Percentiles rank a stretch among this genome's conserved stretches.
Evolutionary conservation across 2,329 filamentous ascomycete species (phyloP).

Genomic region (Magnaporthales sp.): DNA sequence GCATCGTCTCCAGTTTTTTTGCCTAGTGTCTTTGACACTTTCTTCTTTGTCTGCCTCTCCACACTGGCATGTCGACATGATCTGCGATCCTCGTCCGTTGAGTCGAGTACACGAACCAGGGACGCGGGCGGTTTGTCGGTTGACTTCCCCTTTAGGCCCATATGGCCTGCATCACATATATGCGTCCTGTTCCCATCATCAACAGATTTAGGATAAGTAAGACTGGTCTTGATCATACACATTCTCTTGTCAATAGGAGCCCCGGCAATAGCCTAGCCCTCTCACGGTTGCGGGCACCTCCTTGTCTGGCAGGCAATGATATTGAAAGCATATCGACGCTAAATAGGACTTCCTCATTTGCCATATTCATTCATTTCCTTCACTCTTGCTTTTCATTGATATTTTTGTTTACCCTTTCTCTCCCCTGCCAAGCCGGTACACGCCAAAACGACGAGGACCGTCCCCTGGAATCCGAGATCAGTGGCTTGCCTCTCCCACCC

Average conservation of each 20-base stretch:
- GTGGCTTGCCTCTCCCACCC: not conserved
- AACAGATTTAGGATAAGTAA: not conserved
- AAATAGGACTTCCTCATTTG: not conserved
- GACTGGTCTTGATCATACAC: not conserved
- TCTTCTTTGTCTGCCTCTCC: not conserved
- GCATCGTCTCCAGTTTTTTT: not conserved
- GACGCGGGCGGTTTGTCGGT: not conserved
- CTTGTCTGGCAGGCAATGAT: not conserved
- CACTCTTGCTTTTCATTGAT: not conserved
- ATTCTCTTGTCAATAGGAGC: not conserved
- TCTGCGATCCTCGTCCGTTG: conserved; percentile 1
- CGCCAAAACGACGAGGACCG: not conserved
- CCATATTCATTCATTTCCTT: not conserved
- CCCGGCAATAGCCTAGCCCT: not conserved
- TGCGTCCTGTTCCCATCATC: not conserved
- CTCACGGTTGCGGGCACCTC: not conserved
- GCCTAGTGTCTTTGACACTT: not conserved
- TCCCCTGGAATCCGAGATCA: not conserved
- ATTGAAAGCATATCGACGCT: conserved; percentile 1
- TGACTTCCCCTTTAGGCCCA: not conserved
- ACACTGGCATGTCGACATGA: not conserved
- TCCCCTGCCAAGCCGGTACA: not conserved
- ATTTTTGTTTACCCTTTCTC: not conserved
- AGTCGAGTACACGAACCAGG: not conserved
- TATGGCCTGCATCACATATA: not conserved